Base-by-base conservation (phyloP, 2,329 filamentous ascomycete species). In the Hymenoscyphus salicellus region DNA sequence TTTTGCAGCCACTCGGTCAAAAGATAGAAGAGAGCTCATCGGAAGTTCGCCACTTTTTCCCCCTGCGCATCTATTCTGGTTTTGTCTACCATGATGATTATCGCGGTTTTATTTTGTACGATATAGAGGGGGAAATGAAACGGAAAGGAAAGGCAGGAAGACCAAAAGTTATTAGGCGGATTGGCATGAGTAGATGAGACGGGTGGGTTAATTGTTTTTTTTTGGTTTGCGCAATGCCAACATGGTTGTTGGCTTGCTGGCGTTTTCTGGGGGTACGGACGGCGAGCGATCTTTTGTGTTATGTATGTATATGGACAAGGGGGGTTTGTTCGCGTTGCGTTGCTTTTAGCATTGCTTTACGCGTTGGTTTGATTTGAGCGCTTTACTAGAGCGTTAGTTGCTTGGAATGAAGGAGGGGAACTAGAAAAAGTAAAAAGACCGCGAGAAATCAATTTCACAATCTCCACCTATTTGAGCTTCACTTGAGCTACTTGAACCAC, bases 111-210 rank as follows among this genome's bases (percentile, higher is more conserved):
- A 17, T 46, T 26, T 11, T 61, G 60, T 61, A 61, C 60, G 46
- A 61, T 60, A 46, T 61, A 61, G 60, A 61, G 23, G 46, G 32
- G 30, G 41, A 32, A n/a, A 23, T 52, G 41, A 61, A 61, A 61
- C 20, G 43, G 60, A 32, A 55, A 28, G 33, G n/a, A n/a, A n/a
- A n/a, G 46, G 32, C 28, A 38, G 43, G 26, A 55, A 61, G 36
- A 61, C 28, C 46, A 55, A 61, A 49, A 49, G 60, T 58, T 41
- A 58, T 23, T 3, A 43, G 20, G 56, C 14, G 30, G 56, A 58
- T 41, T 30, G 55, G 32, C 28, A 57, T 32, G 17, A 36, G n/a
- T 49, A 61, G 60, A 55, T 28, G 58, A 60, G 58, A 60, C 17
- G 41, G 41, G 41, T 33, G 58, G 58, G 23, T 32, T 33, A 10